Evolutionary conservation across 208 protist species (phyloP), one percentile per base, ranked within the genome.

Genomic region (Leishmania tarentolae): DNA sequence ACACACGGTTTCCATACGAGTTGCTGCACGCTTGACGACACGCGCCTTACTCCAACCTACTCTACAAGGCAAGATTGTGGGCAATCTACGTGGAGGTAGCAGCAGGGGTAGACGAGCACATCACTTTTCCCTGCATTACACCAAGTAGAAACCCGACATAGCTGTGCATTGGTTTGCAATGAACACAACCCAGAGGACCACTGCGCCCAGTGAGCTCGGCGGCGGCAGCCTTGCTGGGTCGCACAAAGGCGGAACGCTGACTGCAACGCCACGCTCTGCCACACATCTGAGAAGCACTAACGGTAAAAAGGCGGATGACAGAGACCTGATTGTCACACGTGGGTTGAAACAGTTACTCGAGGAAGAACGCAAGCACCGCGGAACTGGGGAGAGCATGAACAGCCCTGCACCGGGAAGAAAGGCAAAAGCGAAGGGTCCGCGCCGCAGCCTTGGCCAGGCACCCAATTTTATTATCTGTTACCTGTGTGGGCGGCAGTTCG

Each of bases 381-480:
- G 74, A 11, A 21, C 21, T 21, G 19, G n/a, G 46, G 74, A 8
- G 3, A 19, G 53, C n/a, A 57, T 56, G 56, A 2, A 37, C 11
- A 35, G 53, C 0, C 5, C 21, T 11, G 53, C 74, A 13, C 11
- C 31, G 37, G 52, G 21, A 52, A 56, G 52, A 35, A 24, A 35
- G 80, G 15, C 66, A 71, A 81, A 85, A 42, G 47, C 56, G 69
- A 81, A 83, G 47, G 63, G 42, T 3, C 80, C 72, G 19, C 73
- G 75, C 13, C 78, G 83, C 4, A 57, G 82, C 46, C 24, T 50
- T 75, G 80, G 81, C 6, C 70, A 86, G 76, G 75, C 82, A 1
- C 95, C 95, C 0, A 94, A 92, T 59, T 97, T 97, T 80, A 80
- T 97, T 57, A 84, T 97, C 37, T 98, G 95, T 81, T 98, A 98